Evolutionary conservation across 2,329 filamentous ascomycete species (phyloP).

Genomic region (Tolypocladium album): DNA sequence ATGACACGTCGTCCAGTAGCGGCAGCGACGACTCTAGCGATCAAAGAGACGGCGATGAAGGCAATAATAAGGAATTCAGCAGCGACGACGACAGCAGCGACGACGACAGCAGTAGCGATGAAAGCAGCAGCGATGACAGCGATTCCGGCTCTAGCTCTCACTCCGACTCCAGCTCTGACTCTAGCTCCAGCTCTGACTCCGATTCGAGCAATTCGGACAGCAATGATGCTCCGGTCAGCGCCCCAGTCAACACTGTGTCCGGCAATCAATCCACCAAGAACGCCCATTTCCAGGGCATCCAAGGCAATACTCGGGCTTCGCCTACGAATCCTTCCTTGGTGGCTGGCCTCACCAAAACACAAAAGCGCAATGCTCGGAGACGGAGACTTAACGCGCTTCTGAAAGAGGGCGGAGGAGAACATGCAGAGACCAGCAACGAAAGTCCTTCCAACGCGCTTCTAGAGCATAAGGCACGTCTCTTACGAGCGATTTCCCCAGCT

Average conservation of each 20-base stretch:
- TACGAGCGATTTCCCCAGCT: slow-evolving; percentile 15
- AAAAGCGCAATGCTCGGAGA: slow-evolving; percentile 41
- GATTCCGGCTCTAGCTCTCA: slow-evolving; percentile 6
- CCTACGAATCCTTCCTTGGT: slow-evolving; percentile 6
- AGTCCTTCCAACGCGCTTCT: slow-evolving; percentile 9
- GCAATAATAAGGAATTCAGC: slow-evolving; percentile 5
- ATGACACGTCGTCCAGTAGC: neutral
- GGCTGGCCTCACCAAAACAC: slow-evolving; percentile 31
- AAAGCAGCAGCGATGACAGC: slow-evolving; percentile 1
- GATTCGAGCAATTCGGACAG: neutral
- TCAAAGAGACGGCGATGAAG: neutral
- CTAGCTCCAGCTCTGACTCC: slow-evolving; percentile 11
- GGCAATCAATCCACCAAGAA: neutral
- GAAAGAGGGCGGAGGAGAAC: neutral
- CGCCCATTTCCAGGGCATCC: neutral
- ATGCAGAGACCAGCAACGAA: neutral
- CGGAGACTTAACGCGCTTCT: slow-evolving; percentile 22
- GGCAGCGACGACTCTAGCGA: neutral
- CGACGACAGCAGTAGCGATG: slow-evolving; percentile 2
- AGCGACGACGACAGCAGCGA: neutral
- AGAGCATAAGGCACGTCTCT: slow-evolving; percentile 29
- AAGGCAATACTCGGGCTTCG: neutral
- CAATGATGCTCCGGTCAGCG: neutral
- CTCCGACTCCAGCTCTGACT: neutral
- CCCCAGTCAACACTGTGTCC: neutral